These are phyloP conservation scores for Wickerhamomyces hampshirensis DNA, from an alignment of 805 yeast genomes.

Conservation along the genomic window DNA sequence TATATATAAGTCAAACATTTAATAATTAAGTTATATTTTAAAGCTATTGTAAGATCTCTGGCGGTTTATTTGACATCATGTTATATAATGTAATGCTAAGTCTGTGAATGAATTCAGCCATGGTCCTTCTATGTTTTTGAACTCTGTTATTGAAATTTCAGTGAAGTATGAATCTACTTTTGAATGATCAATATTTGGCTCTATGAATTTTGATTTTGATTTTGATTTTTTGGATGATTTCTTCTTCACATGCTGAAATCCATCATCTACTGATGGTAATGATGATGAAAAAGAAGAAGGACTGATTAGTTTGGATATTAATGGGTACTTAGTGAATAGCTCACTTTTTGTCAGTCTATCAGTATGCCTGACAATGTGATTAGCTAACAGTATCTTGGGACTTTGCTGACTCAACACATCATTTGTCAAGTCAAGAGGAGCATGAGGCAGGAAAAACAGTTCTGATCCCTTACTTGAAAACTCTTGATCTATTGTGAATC, in stretches of 20 bases:
- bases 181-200: slow-evolving; percentile 31
- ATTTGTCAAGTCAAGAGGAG: slow-evolving; percentile 53
- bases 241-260: slow-evolving; percentile 17
- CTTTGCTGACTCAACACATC: slow-evolving; percentile 26
- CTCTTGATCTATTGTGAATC: slow-evolving; percentile 14
- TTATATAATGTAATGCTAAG: slow-evolving; percentile 36
- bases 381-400: slow-evolving; percentile 44
- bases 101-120: slow-evolving; percentile 55
- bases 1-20: no score
- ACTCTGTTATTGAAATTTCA: slow-evolving; percentile 18
- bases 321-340: slow-evolving; percentile 39
- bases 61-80: no score
- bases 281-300: no score
- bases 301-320: slow-evolving; percentile 36
- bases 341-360: slow-evolving; percentile 43
- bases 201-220: slow-evolving; percentile 20
- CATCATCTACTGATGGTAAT: no score
- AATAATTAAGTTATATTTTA: no score
- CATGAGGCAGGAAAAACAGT: slow-evolving; percentile 70
- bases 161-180: slow-evolving; percentile 30
- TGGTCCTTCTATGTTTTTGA: slow-evolving; percentile 27
- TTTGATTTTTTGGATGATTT: slow-evolving; percentile 22
- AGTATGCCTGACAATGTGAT: slow-evolving; percentile 48
- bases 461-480: slow-evolving; percentile 16
- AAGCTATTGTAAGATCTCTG: no score